phyloP scores from a whole-genome alignment of 2,329 filamentous ascomycete species.

The Nakataea oryzae region DNA sequence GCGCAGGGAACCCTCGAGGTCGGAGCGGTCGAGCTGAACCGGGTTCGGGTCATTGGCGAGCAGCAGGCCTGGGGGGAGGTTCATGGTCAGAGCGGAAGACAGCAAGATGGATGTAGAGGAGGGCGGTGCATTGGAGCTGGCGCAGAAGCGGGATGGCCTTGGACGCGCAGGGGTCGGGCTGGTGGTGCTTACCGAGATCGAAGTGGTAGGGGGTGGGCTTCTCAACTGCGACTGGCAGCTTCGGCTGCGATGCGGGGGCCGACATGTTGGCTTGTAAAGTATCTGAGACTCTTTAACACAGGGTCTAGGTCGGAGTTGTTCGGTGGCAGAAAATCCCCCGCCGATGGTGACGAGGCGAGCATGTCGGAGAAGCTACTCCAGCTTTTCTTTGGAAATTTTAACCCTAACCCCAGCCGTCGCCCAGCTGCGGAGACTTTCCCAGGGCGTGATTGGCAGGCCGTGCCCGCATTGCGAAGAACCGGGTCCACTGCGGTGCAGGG shows the following conservation, averaged over 20 bases:
- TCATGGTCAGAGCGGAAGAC: background rate
- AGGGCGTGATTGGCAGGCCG: background rate
- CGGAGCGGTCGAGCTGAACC: constrained; percentile 41
- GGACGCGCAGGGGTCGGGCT: no score
- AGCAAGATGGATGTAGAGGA: background rate
- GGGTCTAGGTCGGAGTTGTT: background rate
- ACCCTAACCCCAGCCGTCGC: background rate
- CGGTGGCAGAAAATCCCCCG: background rate
- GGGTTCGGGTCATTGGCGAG: constrained; percentile 83
- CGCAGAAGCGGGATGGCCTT: background rate
- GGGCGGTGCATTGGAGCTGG: background rate
- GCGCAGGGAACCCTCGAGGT: constrained; percentile 59
- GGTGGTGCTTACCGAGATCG: constrained; percentile 50
- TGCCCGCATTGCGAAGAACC: background rate
- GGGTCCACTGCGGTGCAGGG: background rate
- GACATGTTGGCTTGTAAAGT: constrained; percentile 1
- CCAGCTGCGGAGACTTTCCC: background rate
- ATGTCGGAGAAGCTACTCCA: background rate
- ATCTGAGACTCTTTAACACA: background rate
- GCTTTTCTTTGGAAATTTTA: background rate
- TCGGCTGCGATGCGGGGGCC: constrained; percentile 18
- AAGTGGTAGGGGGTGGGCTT: constrained; percentile 89
- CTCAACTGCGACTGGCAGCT: constrained; percentile 54
- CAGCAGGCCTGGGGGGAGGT: constrained; percentile 45
- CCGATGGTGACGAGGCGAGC: background rate